These are phyloP conservation scores for Syzygium oleosum DNA, from an alignment of 345 rosid genomes.

Conservation along the genomic window DNA sequence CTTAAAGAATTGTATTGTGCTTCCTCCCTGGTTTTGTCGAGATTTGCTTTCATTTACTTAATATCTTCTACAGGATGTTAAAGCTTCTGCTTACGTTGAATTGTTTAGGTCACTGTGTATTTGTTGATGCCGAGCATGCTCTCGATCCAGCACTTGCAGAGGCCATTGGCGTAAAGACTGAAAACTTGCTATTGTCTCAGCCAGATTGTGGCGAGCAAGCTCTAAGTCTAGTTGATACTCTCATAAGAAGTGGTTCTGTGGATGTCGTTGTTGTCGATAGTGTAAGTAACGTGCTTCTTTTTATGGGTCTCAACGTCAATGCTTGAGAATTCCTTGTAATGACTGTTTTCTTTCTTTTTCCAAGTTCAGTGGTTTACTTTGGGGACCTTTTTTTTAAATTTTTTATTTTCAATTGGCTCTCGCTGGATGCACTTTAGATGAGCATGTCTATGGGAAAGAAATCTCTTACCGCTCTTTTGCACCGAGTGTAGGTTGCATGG, in stretches of 20 bases:
- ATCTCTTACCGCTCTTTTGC: not conserved
- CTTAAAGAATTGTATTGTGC: not conserved
- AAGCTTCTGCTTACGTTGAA: not conserved
- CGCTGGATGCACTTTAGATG: not conserved
- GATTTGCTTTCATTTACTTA: not conserved
- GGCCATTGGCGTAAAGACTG: constrained; percentile 85
- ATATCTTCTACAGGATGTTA: not conserved
- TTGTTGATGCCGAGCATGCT: constrained; percentile 98
- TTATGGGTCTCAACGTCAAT: not conserved
- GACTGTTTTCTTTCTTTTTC: not conserved
- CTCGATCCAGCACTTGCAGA: constrained; percentile 85
- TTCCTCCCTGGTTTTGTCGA: not conserved
- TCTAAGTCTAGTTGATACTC: constrained; percentile 89
- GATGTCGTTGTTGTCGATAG: constrained; percentile 96
- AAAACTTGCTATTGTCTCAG: constrained; percentile 88
- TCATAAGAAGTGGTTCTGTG: constrained; percentile 88
- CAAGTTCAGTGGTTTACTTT: not conserved
- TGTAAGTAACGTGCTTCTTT: constrained; percentile 36
- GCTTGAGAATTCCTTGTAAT: not conserved
- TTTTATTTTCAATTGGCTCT: not conserved
- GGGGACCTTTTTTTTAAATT: not conserved
- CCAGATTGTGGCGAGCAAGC: constrained; percentile 99
- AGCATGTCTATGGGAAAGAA: not conserved
- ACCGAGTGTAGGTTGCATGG: not conserved
- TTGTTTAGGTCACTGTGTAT: constrained; percentile 72